Conservation (phyloP, 2,329 filamentous ascomycete species). For the Pyrenochaeta sp. region DNA sequence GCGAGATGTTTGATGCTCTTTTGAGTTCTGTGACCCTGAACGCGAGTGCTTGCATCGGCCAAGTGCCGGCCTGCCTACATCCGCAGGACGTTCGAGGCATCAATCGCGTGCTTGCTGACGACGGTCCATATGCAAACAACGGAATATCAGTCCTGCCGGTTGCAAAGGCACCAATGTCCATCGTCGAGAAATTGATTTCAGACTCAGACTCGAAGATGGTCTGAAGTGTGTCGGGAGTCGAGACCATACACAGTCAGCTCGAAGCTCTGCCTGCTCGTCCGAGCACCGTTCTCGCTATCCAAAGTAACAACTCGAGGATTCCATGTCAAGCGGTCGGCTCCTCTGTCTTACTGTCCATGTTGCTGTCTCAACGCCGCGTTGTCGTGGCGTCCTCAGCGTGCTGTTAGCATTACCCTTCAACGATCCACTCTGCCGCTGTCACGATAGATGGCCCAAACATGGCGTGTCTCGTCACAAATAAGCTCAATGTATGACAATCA, state of each 20-base stretch:
- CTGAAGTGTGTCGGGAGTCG: no score
- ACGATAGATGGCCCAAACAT: neutral
- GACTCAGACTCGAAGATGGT: no score
- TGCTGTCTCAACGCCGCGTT: constrained; percentile 8
- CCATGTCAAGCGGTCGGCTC: neutral
- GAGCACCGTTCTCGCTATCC: constrained; percentile 4
- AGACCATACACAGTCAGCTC: no score
- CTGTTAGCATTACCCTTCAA: constrained; percentile 9
- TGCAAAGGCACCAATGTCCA: no score
- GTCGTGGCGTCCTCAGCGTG: constrained; percentile 8
- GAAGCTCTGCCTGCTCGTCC: no score
- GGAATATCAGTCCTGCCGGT: no score
- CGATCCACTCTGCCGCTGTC: constrained; percentile 8
- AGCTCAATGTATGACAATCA: constrained; percentile 9
- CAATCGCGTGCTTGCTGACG: constrained; percentile 5
- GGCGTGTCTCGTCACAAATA: constrained; percentile 4
- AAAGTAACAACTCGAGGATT: neutral
- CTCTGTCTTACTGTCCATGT: no score
- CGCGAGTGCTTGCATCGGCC: constrained; percentile 14
- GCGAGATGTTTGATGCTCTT: constrained; percentile 23
- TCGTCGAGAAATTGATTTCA: no score
- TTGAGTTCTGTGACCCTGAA: constrained; percentile 9
- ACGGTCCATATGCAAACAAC: neutral
- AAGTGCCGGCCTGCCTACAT: constrained; percentile 16
- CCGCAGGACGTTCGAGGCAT: constrained; percentile 7